These are phyloP conservation scores for Venturia carpophila DNA, from an alignment of 2,329 filamentous ascomycete species.

Conservation along the genomic window DNA sequence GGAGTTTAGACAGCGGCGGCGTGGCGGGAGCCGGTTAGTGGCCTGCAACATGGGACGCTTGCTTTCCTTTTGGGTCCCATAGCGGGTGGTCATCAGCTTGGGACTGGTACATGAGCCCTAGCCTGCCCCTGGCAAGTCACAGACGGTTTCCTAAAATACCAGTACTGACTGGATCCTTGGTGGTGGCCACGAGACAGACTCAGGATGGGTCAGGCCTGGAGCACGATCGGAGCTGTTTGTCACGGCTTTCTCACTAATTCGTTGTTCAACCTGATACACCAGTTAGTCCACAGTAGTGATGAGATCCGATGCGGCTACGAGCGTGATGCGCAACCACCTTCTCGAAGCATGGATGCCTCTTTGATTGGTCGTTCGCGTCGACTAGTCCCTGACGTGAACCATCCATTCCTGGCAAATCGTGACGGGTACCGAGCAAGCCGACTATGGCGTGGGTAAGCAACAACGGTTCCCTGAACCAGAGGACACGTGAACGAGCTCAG, in stretches of 20 bases:
- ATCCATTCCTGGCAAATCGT: constrained; percentile 5
- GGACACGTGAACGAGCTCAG: constrained; percentile 12
- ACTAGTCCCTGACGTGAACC: constrained; percentile 12
- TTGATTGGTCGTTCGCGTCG: constrained; percentile 4
- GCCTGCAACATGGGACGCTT: neutral
- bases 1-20: constrained; percentile 1
- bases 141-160: constrained; percentile 4
- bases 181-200: neutral
- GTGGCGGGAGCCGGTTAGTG: neutral
- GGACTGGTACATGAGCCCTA: constrained; percentile 9
- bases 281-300: neutral
- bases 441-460: constrained; percentile 4
- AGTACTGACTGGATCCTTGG: neutral
- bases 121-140: constrained; percentile 2
- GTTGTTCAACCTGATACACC: constrained; percentile 8
- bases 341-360: neutral
- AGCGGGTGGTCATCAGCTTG: constrained; percentile 4
- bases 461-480: neutral
- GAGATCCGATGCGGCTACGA: neutral
- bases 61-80: neutral
- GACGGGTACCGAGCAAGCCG: constrained; percentile 1
- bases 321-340: constrained; percentile 13
- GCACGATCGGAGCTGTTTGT: neutral
- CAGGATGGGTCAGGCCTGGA: neutral
- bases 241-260: neutral